Conservation (phyloP, 306 rosid species). For the Mucuna pruriens region DNA sequence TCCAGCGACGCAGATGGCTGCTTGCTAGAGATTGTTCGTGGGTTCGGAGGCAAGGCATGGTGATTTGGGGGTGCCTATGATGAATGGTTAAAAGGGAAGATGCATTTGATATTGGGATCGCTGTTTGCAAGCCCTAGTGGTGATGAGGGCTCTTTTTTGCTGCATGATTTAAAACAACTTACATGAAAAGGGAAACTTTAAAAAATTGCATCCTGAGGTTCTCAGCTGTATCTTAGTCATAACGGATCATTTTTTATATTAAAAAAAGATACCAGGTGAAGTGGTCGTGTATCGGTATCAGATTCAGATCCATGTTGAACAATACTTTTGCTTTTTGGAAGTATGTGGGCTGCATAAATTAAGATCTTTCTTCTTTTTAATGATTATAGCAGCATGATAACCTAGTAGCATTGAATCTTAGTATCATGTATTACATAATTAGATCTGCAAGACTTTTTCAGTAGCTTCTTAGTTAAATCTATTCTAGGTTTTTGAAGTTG, state of each 20-base stretch:
- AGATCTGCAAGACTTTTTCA: neutral
- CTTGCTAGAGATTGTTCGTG: neutral
- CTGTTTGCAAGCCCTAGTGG: too few relatives aligned
- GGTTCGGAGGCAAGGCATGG: neutral
- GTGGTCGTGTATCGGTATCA: too few relatives aligned
- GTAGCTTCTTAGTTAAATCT: conserved; percentile 8
- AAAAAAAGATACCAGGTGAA: too few relatives aligned
- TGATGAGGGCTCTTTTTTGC: too few relatives aligned
- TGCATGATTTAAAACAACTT: too few relatives aligned
- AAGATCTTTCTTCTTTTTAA: neutral
- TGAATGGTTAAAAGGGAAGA: too few relatives aligned
- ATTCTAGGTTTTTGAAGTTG: neutral
- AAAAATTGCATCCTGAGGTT: too few relatives aligned
- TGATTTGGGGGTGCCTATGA: neutral
- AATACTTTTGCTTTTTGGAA: neutral
- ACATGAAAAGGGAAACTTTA: too few relatives aligned
- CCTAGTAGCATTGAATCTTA: neutral
- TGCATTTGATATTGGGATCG: too few relatives aligned
- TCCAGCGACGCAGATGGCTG: neutral
- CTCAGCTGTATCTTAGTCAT: too few relatives aligned
- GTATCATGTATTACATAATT: neutral
- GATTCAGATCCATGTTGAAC: neutral
- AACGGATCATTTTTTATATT: too few relatives aligned
- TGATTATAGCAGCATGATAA: neutral
- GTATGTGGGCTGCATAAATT: neutral